These are phyloP conservation scores for Allium fistulosum DNA, from an alignment of 106 monocot species.

Conservation along the genomic window DNA sequence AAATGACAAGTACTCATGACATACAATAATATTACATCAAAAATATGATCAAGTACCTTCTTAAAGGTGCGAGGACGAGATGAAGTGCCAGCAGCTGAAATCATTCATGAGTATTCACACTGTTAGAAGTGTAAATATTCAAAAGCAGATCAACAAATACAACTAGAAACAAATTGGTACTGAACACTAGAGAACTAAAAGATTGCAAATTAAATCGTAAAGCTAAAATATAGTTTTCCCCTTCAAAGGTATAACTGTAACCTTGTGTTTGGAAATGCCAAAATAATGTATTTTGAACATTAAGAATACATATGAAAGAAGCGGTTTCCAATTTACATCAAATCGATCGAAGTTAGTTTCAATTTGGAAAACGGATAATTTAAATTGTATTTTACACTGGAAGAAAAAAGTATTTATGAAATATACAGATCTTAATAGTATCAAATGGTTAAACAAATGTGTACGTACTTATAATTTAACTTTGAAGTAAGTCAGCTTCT, in stretches of 20 bases:
- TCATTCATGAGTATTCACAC: neutral
- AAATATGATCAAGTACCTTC: constrained; percentile 8
- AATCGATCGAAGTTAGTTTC: neutral
- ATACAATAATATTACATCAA: neutral
- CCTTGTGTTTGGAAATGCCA: too few relatives aligned
- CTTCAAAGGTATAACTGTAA: too few relatives aligned
- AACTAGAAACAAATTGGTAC: neutral
- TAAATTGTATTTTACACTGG: too few relatives aligned
- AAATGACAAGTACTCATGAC: neutral
- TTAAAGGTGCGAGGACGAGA: constrained; percentile 29
- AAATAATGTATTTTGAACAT: too few relatives aligned
- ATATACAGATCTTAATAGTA: too few relatives aligned
- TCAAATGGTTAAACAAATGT: too few relatives aligned
- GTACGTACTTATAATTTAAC: too few relatives aligned
- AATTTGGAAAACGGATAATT: too few relatives aligned
- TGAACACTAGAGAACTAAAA: neutral
- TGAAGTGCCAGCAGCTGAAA: constrained; percentile 35
- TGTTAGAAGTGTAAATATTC: neutral
- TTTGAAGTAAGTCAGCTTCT: too few relatives aligned
- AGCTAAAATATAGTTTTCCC: neutral
- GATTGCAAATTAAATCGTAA: neutral
- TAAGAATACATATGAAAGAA: neutral
- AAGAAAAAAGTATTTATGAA: too few relatives aligned
- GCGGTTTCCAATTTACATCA: neutral
- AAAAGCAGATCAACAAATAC: neutral